Evolutionary conservation across 345 rosid species (phyloP), one percentile per base, ranked within the genome.

Genomic region (Excoecaria cochinchinensis): DNA sequence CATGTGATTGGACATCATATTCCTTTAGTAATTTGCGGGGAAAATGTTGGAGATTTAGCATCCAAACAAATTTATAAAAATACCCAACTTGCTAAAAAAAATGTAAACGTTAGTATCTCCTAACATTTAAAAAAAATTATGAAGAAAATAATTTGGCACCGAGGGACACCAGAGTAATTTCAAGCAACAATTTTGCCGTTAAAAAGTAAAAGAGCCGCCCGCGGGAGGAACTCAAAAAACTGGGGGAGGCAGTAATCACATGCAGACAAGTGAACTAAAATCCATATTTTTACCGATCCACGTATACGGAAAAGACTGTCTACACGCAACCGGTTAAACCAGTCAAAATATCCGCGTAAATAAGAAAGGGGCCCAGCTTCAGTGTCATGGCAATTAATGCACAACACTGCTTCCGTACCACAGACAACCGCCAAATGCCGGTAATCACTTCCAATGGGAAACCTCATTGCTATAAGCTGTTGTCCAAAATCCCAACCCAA

Each of bases 401-500:
- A 42, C 22, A 76, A 52, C 86, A 83, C 42, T 24, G 7, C 56
- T 38, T 78, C 80, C 82, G 86, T 82, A 78, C 82, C 51, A 57
- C 52, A 4, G 6, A 44, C 57, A 46, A 90, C 98, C 86, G 92
- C 86, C 85, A 86, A 56, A n/a, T 85, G 91, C 69, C 97, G 84
- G 97, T 90, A 88, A 79, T 61, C 64, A 17, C 76, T 4, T 17
- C 48, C 53, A 82, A 82, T 85, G 86, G 86, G 86, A 89, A 89
- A 85, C 80, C 90, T 88, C 82, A 75, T 58, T 84, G 70, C 67
- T 79, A 82, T 82, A 80, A 87, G 88, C 92, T 90, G 92, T 89
- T 85, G 71, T 84, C 92, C 91, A 89, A 82, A 84, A 80, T 74
- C 85, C 80, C 78, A 65, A 71, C 48, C 71, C 47, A 39, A 75